A percentile compares a stretch with the other conserved stretches of the same genome.
phyloP scores from a whole-genome alignment of 2,329 filamentous ascomycete species.

The Nectriaceae sp. region DNA sequence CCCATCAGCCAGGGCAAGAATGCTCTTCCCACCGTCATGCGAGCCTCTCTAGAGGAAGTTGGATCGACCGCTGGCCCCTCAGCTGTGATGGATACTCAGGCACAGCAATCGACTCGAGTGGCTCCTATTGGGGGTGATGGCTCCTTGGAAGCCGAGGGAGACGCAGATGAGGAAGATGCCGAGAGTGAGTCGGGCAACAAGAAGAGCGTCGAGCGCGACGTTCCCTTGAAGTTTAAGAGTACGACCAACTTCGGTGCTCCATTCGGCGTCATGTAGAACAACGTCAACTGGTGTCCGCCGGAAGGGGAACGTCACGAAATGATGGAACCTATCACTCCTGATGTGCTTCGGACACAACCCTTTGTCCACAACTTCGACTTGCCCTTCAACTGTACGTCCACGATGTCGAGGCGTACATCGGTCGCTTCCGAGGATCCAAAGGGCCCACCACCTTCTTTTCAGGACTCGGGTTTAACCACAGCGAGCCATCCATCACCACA shows the following conservation, averaged over 20 bases:
- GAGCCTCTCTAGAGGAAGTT: slow-evolving; percentile 33
- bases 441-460: neutral
- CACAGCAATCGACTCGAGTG: slow-evolving; percentile 8
- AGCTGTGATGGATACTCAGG: slow-evolving; percentile 7
- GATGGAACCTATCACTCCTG: slow-evolving; percentile 6
- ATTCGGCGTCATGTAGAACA: slow-evolving; percentile 38
- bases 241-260: slow-evolving; percentile 51
- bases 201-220: slow-evolving; percentile 40
- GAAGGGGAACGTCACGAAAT: neutral
- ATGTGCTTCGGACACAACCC: neutral
- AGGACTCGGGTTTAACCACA: neutral
- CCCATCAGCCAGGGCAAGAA: slow-evolving; percentile 49
- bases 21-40: slow-evolving; percentile 47
- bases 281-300: slow-evolving; percentile 3
- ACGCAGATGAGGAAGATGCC: slow-evolving; percentile 25
- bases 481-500: neutral
- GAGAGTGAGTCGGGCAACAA: slow-evolving; percentile 22
- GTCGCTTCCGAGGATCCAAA: neutral
- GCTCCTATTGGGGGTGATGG: slow-evolving; percentile 24
- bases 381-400: neutral
- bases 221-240: slow-evolving; percentile 47
- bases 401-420: neutral
- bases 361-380: slow-evolving; percentile 7
- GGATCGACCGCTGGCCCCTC: slow-evolving; percentile 17
- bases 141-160: slow-evolving; percentile 21